Evolutionary conservation across 768 basidiomycete species (phyloP).

Genomic region (Pholiota conissans): DNA sequence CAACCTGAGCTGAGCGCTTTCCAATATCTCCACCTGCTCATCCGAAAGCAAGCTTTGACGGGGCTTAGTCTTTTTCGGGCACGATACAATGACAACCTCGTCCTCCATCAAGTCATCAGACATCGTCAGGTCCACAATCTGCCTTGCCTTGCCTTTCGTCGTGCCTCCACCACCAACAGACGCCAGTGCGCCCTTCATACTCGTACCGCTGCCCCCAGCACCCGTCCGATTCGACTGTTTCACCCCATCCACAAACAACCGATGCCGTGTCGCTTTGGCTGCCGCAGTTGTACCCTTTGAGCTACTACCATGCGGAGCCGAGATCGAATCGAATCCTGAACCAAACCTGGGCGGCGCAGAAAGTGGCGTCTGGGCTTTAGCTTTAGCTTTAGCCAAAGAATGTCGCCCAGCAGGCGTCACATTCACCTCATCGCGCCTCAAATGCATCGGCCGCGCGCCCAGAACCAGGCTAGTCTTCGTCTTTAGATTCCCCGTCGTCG

Average conservation of each 20-base stretch:
- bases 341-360: conserved; percentile 19
- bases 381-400: conserved; percentile 14
- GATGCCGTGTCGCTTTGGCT: background rate
- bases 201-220: too few relatives aligned
- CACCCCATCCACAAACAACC: conserved; percentile 7
- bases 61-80: background rate
- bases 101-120: conserved; percentile 7
- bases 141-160: background rate
- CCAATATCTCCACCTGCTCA: conserved; percentile 12
- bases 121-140: conserved; percentile 15
- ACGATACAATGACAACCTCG: background rate
- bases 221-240: background rate
- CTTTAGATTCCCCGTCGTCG: background rate
- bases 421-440: conserved; percentile 45
- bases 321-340: background rate
- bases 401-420: conserved; percentile 44
- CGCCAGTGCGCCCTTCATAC: background rate
- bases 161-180: background rate
- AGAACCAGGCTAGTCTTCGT: conserved; percentile 26
- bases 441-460: conserved; percentile 10
- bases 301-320: background rate
- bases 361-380: too few relatives aligned
- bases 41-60: conserved; percentile 1
- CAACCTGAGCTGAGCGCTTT: conserved; percentile 13
- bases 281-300: background rate